phyloP scores from a whole-genome alignment of 192 early-diverging fungal genomes.

The Fimicolochytrium jonesii region DNA sequence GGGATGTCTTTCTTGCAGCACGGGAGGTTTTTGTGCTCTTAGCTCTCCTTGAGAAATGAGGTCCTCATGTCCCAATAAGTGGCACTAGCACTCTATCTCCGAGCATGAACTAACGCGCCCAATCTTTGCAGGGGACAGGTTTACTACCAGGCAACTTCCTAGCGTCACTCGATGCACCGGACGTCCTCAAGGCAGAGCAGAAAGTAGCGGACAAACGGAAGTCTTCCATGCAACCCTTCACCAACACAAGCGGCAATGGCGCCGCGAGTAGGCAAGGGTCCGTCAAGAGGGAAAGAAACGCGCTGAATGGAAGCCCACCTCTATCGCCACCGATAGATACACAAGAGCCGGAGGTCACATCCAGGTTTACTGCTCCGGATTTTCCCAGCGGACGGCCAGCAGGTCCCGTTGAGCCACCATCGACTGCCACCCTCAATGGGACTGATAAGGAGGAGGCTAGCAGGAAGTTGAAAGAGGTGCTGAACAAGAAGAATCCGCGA shows the following conservation, averaged over 20 bases:
- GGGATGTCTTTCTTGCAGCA: too few relatives aligned
- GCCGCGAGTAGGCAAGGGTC: too few relatives aligned
- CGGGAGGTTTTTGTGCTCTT: too few relatives aligned
- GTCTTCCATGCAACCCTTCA: slow-evolving; percentile 20
- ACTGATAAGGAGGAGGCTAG: neutral
- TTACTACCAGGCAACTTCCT: slow-evolving; percentile 37
- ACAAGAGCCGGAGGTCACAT: neutral
- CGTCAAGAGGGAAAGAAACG: too few relatives aligned
- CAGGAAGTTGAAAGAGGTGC: neutral
- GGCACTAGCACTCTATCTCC: too few relatives aligned
- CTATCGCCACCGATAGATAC: neutral
- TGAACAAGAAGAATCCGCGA: neutral
- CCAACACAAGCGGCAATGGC: too few relatives aligned
- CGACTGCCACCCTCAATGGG: neutral
- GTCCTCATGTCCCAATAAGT: too few relatives aligned
- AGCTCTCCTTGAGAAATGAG: too few relatives aligned
- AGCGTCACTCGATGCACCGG: slow-evolving; percentile 17
- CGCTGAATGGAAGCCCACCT: too few relatives aligned
- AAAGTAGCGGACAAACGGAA: slow-evolving; percentile 28
- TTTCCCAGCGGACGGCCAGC: slow-evolving; percentile 17
- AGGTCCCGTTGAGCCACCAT: slow-evolving; percentile 2
- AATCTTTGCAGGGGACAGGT: slow-evolving; percentile 24
- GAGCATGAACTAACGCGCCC: too few relatives aligned
- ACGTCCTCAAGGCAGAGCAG: neutral
- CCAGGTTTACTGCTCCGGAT: slow-evolving; percentile 3